Conservation (phyloP, 768 basidiomycete genomes). For the Tylopilus subfusipes region DNA sequence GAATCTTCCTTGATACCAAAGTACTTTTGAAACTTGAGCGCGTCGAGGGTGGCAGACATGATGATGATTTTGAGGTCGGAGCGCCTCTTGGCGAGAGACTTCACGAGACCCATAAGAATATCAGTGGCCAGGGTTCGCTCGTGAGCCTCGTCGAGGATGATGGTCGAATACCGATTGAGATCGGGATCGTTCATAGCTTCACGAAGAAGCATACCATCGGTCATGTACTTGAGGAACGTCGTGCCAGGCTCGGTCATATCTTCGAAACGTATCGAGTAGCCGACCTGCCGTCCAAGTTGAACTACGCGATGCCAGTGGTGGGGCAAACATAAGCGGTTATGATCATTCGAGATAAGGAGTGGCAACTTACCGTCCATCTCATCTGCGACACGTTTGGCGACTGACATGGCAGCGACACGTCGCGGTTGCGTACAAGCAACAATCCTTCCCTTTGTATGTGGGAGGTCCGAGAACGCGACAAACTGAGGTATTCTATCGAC, state of each 20-base stretch:
- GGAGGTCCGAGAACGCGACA: constrained; percentile 88
- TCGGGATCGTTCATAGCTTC: constrained; percentile 97
- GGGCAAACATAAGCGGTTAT: constrained; percentile 3
- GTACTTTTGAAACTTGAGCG: constrained; percentile 95
- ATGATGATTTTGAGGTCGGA: constrained; percentile 92
- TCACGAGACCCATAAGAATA: constrained; percentile 96
- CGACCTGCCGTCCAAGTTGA: constrained; percentile 88
- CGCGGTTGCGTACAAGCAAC: constrained; percentile 97
- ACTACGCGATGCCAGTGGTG: constrained; percentile 44
- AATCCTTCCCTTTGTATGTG: constrained; percentile 84
- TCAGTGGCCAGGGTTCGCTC: constrained; percentile 97
- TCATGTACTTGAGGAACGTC: constrained; percentile 99
- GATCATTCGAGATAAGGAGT: not conserved
- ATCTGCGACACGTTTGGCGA: constrained; percentile 98
- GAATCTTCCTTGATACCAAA: constrained; percentile 50
- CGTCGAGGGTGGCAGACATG: constrained; percentile 98
- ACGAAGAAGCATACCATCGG: constrained; percentile 96
- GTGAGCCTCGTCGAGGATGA: constrained; percentile 98
- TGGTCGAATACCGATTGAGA: constrained; percentile 90
- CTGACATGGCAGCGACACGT: constrained; percentile 97
- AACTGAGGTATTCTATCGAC: constrained; percentile 87
- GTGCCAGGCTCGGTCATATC: constrained; percentile 76
- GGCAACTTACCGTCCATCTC: constrained; percentile 88
- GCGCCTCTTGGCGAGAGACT: constrained; percentile 74
- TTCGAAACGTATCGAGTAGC: constrained; percentile 98